phyloP scores from a whole-genome alignment of 1,284 basidiomycete species.

The Kalmanozyma brasiliensis region DNA sequence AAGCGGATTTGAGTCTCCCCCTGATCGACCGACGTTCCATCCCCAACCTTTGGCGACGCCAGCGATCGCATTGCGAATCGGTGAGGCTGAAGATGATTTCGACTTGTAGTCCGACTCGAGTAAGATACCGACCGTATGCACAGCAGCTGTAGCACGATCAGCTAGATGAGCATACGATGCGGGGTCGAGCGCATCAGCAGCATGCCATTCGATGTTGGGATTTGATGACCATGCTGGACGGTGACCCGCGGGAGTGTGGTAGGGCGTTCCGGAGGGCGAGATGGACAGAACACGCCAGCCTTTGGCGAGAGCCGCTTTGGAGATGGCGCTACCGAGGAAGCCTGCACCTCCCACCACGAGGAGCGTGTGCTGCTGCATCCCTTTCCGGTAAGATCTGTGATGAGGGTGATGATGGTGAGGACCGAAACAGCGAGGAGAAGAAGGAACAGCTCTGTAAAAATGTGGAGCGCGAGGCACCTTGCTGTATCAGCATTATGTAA shows the following conservation, averaged over 20 bases:
- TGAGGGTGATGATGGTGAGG: neutral
- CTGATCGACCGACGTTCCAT: conserved; percentile 65
- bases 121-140: conserved; percentile 93
- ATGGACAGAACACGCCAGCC: conserved; percentile 89
- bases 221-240: conserved; percentile 81
- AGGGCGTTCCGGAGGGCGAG: conserved; percentile 87
- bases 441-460: neutral
- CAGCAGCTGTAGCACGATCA: conserved; percentile 78
- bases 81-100: conserved; percentile 23
- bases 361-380: conserved; percentile 40
- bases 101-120: conserved; percentile 85
- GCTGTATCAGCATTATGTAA: conserved; percentile 27
- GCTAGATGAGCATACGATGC: conserved; percentile 79
- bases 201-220: conserved; percentile 55
- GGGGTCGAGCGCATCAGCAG: conserved; percentile 76
- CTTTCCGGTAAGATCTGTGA: neutral
- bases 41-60: conserved; percentile 63
- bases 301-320: conserved; percentile 81
- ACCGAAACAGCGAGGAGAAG: neutral
- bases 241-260: conserved; percentile 86
- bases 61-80: conserved; percentile 38
- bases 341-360: conserved; percentile 90
- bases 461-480: conserved; percentile 13
- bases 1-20: conserved; percentile 63
- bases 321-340: conserved; percentile 92